Conservation (phyloP, 2,329 filamentous ascomycete species). For the Aspergillus sp. region DNA sequence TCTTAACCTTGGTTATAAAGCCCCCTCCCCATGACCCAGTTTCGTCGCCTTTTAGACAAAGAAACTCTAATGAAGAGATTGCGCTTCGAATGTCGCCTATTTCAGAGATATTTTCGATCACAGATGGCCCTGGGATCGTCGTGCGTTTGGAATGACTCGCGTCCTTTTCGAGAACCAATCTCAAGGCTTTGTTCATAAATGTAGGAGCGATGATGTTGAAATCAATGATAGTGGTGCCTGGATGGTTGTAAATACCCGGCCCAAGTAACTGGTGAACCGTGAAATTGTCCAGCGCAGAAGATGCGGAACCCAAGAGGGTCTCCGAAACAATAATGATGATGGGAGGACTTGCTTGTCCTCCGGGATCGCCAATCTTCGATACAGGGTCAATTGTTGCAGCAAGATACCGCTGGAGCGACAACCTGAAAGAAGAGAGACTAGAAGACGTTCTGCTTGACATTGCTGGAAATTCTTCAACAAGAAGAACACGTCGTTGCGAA, state of each 20-base stretch:
- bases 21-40: conserved; percentile 70
- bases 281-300: conserved; percentile 81
- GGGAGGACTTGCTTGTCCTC: conserved; percentile 54
- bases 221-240: conserved; percentile 73
- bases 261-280: conserved; percentile 88
- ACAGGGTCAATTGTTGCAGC: conserved; percentile 58
- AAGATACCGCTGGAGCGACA: conserved; percentile 69
- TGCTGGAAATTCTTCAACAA: conserved; percentile 79
- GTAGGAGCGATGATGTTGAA: conserved; percentile 92
- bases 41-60: conserved; percentile 78
- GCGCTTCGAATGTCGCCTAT: conserved; percentile 90
- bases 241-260: conserved; percentile 77
- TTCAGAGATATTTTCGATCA: conserved; percentile 75
- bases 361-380: conserved; percentile 19
- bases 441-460: conserved; percentile 64
- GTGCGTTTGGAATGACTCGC: conserved; percentile 70
- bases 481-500: conserved; percentile 53
- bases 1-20: conserved; percentile 64
- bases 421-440: conserved; percentile 66
- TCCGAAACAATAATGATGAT: conserved; percentile 90
- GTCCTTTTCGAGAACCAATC: conserved; percentile 79
- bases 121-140: conserved; percentile 70
- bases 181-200: conserved; percentile 76
- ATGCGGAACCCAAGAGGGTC: conserved; percentile 78
- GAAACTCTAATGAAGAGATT: conserved; percentile 85